Evolutionary conservation across 1,139 yeast species (phyloP).

Genomic region (Candida neerlandica): DNA sequence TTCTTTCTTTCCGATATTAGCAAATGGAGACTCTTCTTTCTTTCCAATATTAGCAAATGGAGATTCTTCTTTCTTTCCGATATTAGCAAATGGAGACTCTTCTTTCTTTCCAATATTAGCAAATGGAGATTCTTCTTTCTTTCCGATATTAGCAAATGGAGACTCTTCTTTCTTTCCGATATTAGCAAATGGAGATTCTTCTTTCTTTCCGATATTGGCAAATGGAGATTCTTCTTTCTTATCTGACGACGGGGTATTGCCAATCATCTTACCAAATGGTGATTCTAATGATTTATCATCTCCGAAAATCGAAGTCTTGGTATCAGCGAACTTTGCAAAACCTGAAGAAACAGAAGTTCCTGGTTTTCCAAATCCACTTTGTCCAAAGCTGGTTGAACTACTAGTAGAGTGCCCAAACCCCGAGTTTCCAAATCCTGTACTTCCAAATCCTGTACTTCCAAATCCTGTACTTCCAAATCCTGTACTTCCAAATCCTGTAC

Average conservation of each 20-base stretch:
- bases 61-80: neutral
- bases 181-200: constrained; percentile 7
- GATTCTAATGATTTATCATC: constrained; percentile 3
- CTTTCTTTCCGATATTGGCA: neutral
- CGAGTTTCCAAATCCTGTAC: constrained; percentile 11
- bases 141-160: neutral
- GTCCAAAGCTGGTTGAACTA: constrained; percentile 9
- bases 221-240: neutral
- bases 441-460: constrained; percentile 13
- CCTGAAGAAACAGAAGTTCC: constrained; percentile 11
- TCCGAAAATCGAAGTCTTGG: neutral
- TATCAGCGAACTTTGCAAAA: constrained; percentile 14
- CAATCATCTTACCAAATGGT: constrained; percentile 1
- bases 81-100: neutral
- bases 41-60: constrained; percentile 9
- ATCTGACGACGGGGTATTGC: neutral
- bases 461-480: constrained; percentile 17
- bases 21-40: neutral
- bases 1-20: neutral
- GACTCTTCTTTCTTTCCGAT: neutral
- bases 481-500: constrained; percentile 18
- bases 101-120: neutral
- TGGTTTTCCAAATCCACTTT: constrained; percentile 11
- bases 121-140: neutral
- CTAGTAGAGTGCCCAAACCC: constrained; percentile 13